Conservation (phyloP, 768 basidiomycete genomes). For the Lenzites betulinus region DNA sequence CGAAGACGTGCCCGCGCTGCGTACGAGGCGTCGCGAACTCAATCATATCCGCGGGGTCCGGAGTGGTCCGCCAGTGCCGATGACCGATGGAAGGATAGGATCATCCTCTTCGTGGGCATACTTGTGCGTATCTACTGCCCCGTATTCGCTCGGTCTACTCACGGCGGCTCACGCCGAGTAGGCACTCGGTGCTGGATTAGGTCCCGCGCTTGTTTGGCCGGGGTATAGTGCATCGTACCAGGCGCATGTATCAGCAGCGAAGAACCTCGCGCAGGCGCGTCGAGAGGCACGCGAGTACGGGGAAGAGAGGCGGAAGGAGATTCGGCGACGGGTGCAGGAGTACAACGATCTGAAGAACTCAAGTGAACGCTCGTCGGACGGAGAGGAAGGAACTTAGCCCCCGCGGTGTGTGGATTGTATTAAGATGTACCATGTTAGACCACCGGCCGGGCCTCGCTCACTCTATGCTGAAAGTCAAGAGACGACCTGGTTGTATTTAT, state of each 20-base stretch:
- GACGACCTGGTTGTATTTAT: too few relatives aligned
- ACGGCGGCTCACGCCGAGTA: conserved; percentile 19
- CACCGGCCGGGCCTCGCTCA: too few relatives aligned
- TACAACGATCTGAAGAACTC: conserved; percentile 23
- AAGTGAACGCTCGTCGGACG: not conserved
- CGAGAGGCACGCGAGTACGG: conserved; percentile 58
- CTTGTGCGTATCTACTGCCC: conserved; percentile 39
- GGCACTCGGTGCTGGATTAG: conserved; percentile 49
- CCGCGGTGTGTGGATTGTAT: not conserved
- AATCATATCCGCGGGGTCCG: conserved; percentile 15
- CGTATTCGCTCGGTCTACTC: not conserved
- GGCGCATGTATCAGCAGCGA: conserved; percentile 52
- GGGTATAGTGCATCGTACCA: conserved; percentile 40
- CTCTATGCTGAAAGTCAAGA: too few relatives aligned
- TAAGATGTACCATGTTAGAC: not conserved
- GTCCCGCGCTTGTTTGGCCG: conserved; percentile 43
- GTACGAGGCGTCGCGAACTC: conserved; percentile 33
- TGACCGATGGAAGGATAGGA: conserved; percentile 52
- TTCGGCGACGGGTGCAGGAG: conserved; percentile 51
- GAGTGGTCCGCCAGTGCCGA: conserved; percentile 39
- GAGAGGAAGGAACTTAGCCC: not conserved
- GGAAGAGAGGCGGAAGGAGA: conserved; percentile 50
- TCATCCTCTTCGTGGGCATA: conserved; percentile 51
- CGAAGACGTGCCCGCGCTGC: conserved; percentile 38
- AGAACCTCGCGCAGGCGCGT: conserved; percentile 61